Conservation (phyloP, 1,139 yeast species). For the Kodamaea ohmeri region DNA sequence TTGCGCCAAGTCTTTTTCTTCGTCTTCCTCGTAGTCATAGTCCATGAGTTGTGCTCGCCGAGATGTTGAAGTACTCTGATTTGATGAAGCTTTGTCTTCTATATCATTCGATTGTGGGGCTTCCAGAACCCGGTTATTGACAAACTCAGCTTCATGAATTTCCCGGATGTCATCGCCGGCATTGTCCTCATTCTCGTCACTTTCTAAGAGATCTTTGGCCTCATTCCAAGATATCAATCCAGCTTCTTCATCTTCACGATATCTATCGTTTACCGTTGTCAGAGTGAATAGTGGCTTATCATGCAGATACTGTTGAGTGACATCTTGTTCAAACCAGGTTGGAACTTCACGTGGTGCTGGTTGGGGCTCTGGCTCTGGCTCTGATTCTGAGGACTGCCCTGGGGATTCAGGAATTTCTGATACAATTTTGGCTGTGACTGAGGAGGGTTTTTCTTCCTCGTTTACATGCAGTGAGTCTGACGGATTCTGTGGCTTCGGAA, state of each 20-base stretch:
- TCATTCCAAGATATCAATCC: slow-evolving; percentile 52
- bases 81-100: background rate
- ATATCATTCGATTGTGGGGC: slow-evolving; percentile 2
- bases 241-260: slow-evolving; percentile 44
- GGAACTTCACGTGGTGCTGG: slow-evolving; percentile 21
- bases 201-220: slow-evolving; percentile 31
- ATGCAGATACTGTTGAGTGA: slow-evolving; percentile 7
- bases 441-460: background rate
- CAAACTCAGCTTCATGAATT: background rate
- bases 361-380: slow-evolving; percentile 1
- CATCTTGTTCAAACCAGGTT: slow-evolving; percentile 30
- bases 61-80: too few relatives aligned
- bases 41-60: slow-evolving; percentile 36
- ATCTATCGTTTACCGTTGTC: slow-evolving; percentile 10
- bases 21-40: slow-evolving; percentile 73
- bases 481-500: background rate
- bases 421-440: background rate
- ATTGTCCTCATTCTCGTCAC: slow-evolving; percentile 15
- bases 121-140: background rate
- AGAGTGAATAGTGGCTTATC: slow-evolving; percentile 12
- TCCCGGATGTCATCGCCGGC: slow-evolving; percentile 16
- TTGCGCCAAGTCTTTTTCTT: slow-evolving; percentile 62
- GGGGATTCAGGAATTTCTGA: background rate
- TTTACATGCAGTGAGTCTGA: background rate
- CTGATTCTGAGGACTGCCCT: too few relatives aligned